Evolutionary conservation across 331 rosid genomes (phyloP), one percentile per base, ranked within the genome.

Genomic region (Spiraea crenata): DNA sequence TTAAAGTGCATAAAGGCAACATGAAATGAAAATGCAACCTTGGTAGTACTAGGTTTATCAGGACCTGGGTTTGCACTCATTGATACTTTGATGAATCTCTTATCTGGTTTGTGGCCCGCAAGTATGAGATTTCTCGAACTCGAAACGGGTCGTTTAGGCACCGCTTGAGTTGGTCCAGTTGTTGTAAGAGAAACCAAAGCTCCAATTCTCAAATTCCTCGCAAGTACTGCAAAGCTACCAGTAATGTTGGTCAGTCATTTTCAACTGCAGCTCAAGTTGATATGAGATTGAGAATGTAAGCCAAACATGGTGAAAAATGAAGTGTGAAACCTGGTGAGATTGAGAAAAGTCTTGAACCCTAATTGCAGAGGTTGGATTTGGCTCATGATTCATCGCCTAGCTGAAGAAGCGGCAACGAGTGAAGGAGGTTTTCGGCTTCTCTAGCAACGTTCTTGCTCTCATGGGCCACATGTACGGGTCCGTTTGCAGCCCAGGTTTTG

Each of bases 221-320:
- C 75, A 67, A 73, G 25, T 15, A 81, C 96, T 84, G 89, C 79
- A 84, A 69, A 70, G 75, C 86, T 85, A 81, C 34, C 70, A 25
- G 1, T 25, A 75, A 69, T 63, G 48, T 58, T 66, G 60, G 63
- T 79, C 61, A 35, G 80, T 74, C 47, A 77, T 37, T 61, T 25
- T 69, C 71, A 82, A 78, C 45, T 50, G 73, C 38, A 12, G 62
- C 25, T 46, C 37, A 37, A 35, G 54, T 4, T 3, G 9, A 9
- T 2, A 39, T 1, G 63, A 39, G 55, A 74, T 46, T 45, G 42
- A 40, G 44, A 66, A 34, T 4, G 14, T 9, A 60, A 42, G 16
- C 17, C 57, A 5, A 20, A 17, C 3, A 7, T 49, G 4, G 55
- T 9, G 51, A 47, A 15, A 34, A 49, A 37, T 37, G 16, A 50